Base-by-base conservation (phyloP, 768 basidiomycete species). In the Gyrodon lividus region DNA sequence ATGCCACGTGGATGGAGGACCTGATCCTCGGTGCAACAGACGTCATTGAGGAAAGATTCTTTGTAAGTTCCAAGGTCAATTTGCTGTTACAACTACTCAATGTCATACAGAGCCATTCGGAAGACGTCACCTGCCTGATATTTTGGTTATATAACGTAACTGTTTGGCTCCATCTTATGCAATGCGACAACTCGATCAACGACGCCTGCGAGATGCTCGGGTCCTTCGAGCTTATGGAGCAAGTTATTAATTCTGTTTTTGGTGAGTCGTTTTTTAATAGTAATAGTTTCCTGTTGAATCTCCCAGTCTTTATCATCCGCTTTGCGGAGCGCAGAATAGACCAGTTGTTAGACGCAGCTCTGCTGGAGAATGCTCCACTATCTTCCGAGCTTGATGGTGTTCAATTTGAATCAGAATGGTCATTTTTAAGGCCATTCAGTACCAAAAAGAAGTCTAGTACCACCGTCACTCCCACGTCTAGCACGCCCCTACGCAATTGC, bases 391-490 rank as follows among this genome's bases (percentile, higher is more conserved):
- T 92, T 48, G 90, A 89, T 46, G 78, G 82, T 26, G 76, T 98
- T 17, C 86, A 92, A 56, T 99, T 98, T 62, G 95, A 98, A 70
- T 93, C 92, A 5, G 97, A 98, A 48, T 99, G 97, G 97, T 86
- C 87, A 0, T 88, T 92, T 65, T 71, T 92, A 17, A 80, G 89
- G n/a, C 77, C 89, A 6, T 87, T 92, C 59, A 74, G 74, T 22
- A 68, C 74, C 26, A 87, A 86, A 65, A 85, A 80, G 65, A 89
- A 83, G 66, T 24, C 51, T 23, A 44, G 57, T 22, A 35, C 37
- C 6, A 48, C 71, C 2, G 51, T 56, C 14, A 53, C 70, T 23
- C 52, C 69, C 24, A 59, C 66, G 7, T 53, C 70, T 8, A 67
- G 51, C 17, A 43, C 53, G 7, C 62, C 75, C 4, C 72, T 72